Evolutionary conservation across 2,329 filamentous ascomycete species (phyloP), one percentile per base, ranked within the genome.

Genomic region (Xylaria sp.): DNA sequence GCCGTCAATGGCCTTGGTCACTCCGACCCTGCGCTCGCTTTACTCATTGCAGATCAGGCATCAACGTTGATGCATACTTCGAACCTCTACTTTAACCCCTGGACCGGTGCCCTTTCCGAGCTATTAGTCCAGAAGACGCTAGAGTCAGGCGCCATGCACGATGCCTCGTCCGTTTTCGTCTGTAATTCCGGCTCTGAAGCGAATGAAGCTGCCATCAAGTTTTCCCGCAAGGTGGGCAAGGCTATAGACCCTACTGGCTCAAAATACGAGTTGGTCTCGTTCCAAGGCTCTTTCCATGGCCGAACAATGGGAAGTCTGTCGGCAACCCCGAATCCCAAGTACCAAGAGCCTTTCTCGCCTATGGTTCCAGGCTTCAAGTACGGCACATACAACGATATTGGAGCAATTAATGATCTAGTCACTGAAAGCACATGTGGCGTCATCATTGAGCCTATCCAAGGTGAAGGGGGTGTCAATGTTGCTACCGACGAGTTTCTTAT

Each of bases 321-420:
- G n/a, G 95, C 95, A 10, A 99, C 95, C 4, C 95, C 93, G 48
- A 99, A 98, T 79, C 92, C 93, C 17, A 99, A 99, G 77, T 99
- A 99, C 79, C 95, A 99, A 79, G 87, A 89, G 69, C 95, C 95
- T 0, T 99, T 99, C 74, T 83, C 91, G 13, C 95, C 95, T 37
- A 97, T 99, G 93, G 81, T 99, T 1, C 94, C 95, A 0, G 95
- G 95, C 2, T 98, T 97, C 81, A 87, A 82, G 73, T 92, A 95
- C 73, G 94, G 92, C 54, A 89, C 81, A 7, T 96, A 89, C 81
- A 98, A 99, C 74, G 90, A 98, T 73, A 79, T 94, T 11, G 83
- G 80, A 2, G 88, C 82, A 15, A 85, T 99, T 54, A 79, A 88
- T 17, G 83, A 84, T 1, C 80, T 97, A 17, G 88, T 99, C 29